phyloP scores from a whole-genome alignment of 2,329 filamentous ascomycete genomes.

The Fusarium virguliforme region DNA sequence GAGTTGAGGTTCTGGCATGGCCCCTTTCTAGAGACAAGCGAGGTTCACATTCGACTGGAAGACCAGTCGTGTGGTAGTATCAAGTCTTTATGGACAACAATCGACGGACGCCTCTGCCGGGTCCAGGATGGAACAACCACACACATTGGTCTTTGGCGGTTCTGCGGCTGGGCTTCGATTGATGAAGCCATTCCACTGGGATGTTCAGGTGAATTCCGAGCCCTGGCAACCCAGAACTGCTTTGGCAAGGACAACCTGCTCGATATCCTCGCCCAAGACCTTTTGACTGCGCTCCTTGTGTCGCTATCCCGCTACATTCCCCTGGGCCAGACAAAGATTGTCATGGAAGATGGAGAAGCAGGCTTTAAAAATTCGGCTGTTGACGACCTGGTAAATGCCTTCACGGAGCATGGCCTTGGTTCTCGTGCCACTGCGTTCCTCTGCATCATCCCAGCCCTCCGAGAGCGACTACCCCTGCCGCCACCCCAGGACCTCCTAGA shows the following conservation, averaged over 20 bases:
- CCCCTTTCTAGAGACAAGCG: too few species aligned
- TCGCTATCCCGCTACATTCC: not conserved
- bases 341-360: conserved; percentile 20
- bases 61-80: not conserved
- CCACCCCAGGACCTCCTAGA: not conserved
- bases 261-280: conserved; percentile 35
- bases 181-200: not conserved
- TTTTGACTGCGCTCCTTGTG: conserved; percentile 26
- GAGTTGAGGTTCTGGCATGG: conserved; percentile 38
- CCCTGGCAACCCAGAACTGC: not conserved
- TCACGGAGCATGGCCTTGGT: conserved; percentile 29
- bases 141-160: not conserved
- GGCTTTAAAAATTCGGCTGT: conserved; percentile 23
- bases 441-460: conserved; percentile 30
- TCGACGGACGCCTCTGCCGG: too few species aligned
- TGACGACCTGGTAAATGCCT: conserved; percentile 26
- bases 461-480: not conserved
- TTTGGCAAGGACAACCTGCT: conserved; percentile 17
- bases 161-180: not conserved
- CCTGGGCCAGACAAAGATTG: conserved; percentile 9
- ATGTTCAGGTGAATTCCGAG: not conserved
- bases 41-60: too few species aligned
- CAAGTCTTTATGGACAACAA: not conserved
- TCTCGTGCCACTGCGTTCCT: conserved; percentile 22
- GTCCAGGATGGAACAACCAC: too few species aligned